Evolutionary conservation across 1,139 yeast species (phyloP), one percentile per base, ranked within the genome.

Genomic region (Scheffersomyces insectosa): DNA sequence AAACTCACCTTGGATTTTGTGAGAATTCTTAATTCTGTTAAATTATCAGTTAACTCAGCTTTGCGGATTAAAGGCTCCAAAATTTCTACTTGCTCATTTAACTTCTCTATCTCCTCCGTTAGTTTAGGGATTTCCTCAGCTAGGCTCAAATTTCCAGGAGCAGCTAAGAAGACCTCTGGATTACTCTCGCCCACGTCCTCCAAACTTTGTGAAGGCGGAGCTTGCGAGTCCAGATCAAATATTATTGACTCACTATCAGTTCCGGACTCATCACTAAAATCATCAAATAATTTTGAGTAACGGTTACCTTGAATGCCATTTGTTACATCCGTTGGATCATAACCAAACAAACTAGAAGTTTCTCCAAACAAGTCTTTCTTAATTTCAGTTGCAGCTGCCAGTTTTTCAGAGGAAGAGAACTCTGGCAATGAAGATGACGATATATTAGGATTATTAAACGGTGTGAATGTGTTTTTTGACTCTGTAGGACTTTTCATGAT

Each of bases 41-140:
- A 66, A 57, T 88, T 87, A 59, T 88, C 86, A 0, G 95, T 88
- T 30, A 90, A 67, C 54, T 88, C 95, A 0, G 97, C 97, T 57
- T 90, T 90, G 37, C 75, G 72, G 27, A 88, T 63, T 40, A 91
- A 69, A 4, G 93, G 86, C 13, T 77, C 79, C 33, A 90, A 64
- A 28, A 90, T 79, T 5, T 73, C 68, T 36, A 80, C 68, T 57
- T 90, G 96, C 44, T 80, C 80, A 36, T 75, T 72, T 29, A 88
- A 66, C 43, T 75, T 76, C 23, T 77, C 81, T n/a, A 89, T 80
- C 16, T 84, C 88, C 4, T 68, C 63, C 5, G 76, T 68, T 12
- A 88, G 60, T 14, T 69, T 74, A 3, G 71, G 68, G 33, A 89
- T 86, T 42, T 85, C 88, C 51, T 85, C 88, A 0, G 85, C 75